Base-by-base conservation (phyloP, 2,329 filamentous ascomycete genomes). In the Fusarium staphyleae region DNA sequence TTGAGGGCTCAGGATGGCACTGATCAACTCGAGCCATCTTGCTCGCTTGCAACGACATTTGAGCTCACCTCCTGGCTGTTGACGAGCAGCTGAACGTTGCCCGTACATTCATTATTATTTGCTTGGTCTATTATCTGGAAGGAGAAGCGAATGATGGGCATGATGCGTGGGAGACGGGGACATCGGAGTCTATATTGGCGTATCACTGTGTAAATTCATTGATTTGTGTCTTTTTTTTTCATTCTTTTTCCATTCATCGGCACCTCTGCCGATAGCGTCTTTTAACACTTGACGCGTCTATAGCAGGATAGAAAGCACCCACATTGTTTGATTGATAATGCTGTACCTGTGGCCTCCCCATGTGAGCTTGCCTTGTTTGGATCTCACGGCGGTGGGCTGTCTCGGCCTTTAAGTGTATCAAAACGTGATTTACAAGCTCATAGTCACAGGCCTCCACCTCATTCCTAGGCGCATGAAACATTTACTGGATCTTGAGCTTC, bases 401-500 rank as follows among this genome's bases (percentile, higher is more conserved):
- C 43, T 48, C 52, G 33, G 40, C 47, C 44, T 44, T 56, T 41
- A 50, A 55, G 44, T 57, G 47, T 57, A 52, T 54, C 47, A 52
- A 47, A 50, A 29, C 24, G 18, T 42, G 47, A 36, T 62, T 41
- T 63, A 62, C 61, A 57, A 50, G 45, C 32, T 30, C 30, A 51
- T 47, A 36, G 14, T n/a, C 37, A 30, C 37, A 46, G n/a, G 24
- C 37, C 19, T 30, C 34, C 29, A 32, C 48, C 45, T 41, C 28
- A 45, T 40, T n/a, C n/a, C n/a, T n/a, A n/a, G n/a, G 13, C 11
- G 16, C 28, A 37, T 29, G 28, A 36, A 15, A 43, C n/a, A 19
- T 55, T 52, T 63, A 69, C 59, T 71, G 66, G 72, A 97, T 96
- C 82, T 87, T 89, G 75, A 96, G 79, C 82, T 91, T 91, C 75